Conservation (phyloP, 192 early-diverging fungal genomes). For the Umbelopsis sp. region DNA sequence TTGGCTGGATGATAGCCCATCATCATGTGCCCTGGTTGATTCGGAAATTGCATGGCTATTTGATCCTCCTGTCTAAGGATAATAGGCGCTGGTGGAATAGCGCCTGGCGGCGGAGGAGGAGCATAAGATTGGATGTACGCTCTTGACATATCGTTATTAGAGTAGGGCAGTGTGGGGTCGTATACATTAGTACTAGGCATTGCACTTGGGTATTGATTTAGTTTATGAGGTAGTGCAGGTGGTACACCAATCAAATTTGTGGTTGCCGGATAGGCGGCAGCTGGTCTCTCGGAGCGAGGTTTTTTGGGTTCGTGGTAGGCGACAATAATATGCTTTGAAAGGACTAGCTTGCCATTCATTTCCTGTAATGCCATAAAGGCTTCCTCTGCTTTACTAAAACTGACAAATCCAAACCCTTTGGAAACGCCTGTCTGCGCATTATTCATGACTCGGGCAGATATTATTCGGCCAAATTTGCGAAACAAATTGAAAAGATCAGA, state of each 20-base stretch:
- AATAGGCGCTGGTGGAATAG: not conserved
- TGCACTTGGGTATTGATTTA: not conserved
- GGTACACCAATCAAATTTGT: not conserved
- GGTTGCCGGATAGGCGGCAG: not conserved
- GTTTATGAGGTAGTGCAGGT: not conserved
- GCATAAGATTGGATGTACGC: not conserved
- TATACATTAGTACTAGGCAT: slow-evolving; percentile 7
- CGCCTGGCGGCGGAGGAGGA: slow-evolving; percentile 1
- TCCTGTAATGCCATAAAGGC: slow-evolving; percentile 85
- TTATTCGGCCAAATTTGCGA: slow-evolving; percentile 83
- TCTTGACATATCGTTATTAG: slow-evolving; percentile 2
- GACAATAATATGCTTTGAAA: slow-evolving; percentile 85
- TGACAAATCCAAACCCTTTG: slow-evolving; percentile 92
- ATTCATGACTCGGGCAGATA: slow-evolving; percentile 88
- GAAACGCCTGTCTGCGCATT: slow-evolving; percentile 68
- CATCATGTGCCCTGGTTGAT: not conserved
- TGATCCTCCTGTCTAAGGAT: not conserved
- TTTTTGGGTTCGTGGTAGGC: slow-evolving; percentile 93
- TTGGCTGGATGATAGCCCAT: slow-evolving; percentile 10
- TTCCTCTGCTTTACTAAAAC: slow-evolving; percentile 89
- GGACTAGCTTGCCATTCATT: slow-evolving; percentile 85
- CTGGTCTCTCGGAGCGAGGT: slow-evolving; percentile 46
- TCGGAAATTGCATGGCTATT: not conserved
- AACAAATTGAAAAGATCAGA: slow-evolving; percentile 93
- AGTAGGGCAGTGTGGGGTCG: not conserved